A percentile compares a stretch with the other conserved stretches of the same genome.
Evolutionary conservation across 2,329 filamentous ascomycete species (phyloP).

Genomic region (Colletotrichum caudatum): DNA sequence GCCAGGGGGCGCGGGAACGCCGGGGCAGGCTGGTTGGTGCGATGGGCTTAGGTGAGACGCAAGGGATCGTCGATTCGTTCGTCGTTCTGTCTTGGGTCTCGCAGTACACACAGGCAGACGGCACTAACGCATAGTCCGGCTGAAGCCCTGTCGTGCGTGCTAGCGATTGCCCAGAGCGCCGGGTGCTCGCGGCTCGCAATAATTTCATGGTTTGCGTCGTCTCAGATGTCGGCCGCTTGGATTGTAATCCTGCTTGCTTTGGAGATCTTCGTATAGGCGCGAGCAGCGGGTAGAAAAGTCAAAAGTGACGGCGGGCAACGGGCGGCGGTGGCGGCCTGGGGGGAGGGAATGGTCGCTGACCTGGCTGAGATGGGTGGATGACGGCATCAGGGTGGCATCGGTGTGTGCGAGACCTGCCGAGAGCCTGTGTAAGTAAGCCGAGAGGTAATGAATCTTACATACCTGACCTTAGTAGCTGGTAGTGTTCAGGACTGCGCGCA

Average conservation of each 20-base stretch:
- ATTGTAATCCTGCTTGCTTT: slow-evolving; percentile 8
- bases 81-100: slow-evolving; percentile 29
- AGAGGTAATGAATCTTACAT: too few relatives aligned
- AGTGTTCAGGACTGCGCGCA: background rate
- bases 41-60: slow-evolving; percentile 23
- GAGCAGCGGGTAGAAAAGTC: background rate
- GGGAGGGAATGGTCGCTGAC: background rate
- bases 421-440: background rate
- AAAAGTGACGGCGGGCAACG: slow-evolving; percentile 3
- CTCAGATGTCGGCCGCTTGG: slow-evolving; percentile 20
- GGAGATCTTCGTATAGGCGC: background rate
- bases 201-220: slow-evolving; percentile 26
- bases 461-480: background rate
- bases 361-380: slow-evolving; percentile 17
- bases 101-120: slow-evolving; percentile 16
- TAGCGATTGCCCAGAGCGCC: slow-evolving; percentile 17
- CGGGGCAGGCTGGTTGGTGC: slow-evolving; percentile 26
- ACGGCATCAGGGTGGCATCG: slow-evolving; percentile 5
- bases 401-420: background rate
- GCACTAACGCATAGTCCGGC: slow-evolving; percentile 30
- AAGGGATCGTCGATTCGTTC: slow-evolving; percentile 35
- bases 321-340: background rate
- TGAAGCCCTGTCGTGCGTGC: slow-evolving; percentile 33
- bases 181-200: slow-evolving; percentile 14
- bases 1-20: slow-evolving; percentile 17